Conservation (phyloP, 2,329 filamentous ascomycete genomes). For the Exophiala bonariae region DNA sequence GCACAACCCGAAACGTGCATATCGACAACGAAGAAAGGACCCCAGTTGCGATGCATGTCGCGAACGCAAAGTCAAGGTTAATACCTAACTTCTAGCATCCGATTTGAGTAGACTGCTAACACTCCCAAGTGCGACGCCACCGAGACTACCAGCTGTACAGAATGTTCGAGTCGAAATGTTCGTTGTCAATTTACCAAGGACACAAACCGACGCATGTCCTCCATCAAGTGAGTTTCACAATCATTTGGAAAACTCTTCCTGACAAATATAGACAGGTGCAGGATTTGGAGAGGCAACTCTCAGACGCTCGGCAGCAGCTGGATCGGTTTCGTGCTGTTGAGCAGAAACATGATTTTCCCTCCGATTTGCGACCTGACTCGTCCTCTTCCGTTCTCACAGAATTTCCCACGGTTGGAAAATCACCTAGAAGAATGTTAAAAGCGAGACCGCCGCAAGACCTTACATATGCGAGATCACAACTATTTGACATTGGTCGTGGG, state of each 20-base stretch:
- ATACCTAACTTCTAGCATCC: neutral
- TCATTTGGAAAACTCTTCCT: slow-evolving; percentile 21
- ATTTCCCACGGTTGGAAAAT: slow-evolving; percentile 65
- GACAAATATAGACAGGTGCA: slow-evolving; percentile 70
- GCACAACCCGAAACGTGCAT: slow-evolving; percentile 85
- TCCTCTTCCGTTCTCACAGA: slow-evolving; percentile 50
- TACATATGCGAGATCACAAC: slow-evolving; percentile 68
- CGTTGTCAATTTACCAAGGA: slow-evolving; percentile 99
- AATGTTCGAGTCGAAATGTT: slow-evolving; percentile 93
- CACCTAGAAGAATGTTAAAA: slow-evolving; percentile 64
- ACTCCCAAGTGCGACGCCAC: slow-evolving; percentile 80
- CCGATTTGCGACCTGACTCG: slow-evolving; percentile 43
- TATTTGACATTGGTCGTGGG: slow-evolving; percentile 72
- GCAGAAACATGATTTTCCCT: slow-evolving; percentile 46
- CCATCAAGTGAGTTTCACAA: slow-evolving; percentile 71
- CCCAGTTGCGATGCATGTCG: slow-evolving; percentile 96
- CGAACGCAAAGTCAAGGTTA: slow-evolving; percentile 70
- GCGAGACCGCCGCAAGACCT: slow-evolving; percentile 67
- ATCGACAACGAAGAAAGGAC: slow-evolving; percentile 91
- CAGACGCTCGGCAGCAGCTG: slow-evolving; percentile 77
- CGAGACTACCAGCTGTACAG: slow-evolving; percentile 92
- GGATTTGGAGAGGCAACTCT: slow-evolving; percentile 89
- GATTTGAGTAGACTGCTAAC: neutral
- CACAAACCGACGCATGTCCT: slow-evolving; percentile 97
- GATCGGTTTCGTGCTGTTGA: slow-evolving; percentile 68